Evolutionary conservation across 768 basidiomycete species (phyloP).

Genomic region (Auriculariales sp.): DNA sequence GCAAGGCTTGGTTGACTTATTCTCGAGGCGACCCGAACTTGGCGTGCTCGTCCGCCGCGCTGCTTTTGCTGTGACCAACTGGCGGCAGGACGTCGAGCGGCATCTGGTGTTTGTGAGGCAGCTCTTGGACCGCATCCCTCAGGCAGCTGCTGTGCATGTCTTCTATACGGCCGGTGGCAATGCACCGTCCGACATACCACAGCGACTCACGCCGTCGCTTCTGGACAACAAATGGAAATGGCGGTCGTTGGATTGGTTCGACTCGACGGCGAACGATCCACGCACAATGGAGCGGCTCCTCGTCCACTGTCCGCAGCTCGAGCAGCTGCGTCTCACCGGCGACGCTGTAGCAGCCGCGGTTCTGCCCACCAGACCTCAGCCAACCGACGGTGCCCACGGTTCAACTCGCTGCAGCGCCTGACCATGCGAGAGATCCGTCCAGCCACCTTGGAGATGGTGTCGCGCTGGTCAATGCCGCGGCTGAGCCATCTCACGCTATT

Average conservation of each 20-base stretch:
- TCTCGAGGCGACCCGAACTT: neutral
- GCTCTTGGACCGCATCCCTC: neutral
- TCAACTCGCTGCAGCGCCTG: neutral
- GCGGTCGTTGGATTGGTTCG: neutral
- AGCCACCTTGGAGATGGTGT: neutral
- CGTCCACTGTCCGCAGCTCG: neutral
- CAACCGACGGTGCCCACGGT: too few relatives aligned
- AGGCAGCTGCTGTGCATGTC: neutral
- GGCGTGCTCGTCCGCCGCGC: neutral
- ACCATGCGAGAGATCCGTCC: neutral
- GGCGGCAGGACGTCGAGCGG: neutral
- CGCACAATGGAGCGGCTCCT: neutral
- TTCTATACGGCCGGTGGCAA: neutral
- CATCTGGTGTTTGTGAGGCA: neutral
- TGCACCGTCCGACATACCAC: neutral
- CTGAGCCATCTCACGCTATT: neutral
- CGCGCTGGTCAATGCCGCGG: neutral
- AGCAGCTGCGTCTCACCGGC: neutral
- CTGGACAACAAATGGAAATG: neutral
- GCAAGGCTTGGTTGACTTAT: neutral
- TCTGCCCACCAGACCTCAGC: neutral
- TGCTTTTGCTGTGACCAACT: neutral
- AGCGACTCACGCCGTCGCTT: neutral
- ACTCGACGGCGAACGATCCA: neutral
- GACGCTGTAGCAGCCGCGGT: neutral